phyloP scores from a whole-genome alignment of 768 basidiomycete genomes.

The Lentinula guzmanii region DNA sequence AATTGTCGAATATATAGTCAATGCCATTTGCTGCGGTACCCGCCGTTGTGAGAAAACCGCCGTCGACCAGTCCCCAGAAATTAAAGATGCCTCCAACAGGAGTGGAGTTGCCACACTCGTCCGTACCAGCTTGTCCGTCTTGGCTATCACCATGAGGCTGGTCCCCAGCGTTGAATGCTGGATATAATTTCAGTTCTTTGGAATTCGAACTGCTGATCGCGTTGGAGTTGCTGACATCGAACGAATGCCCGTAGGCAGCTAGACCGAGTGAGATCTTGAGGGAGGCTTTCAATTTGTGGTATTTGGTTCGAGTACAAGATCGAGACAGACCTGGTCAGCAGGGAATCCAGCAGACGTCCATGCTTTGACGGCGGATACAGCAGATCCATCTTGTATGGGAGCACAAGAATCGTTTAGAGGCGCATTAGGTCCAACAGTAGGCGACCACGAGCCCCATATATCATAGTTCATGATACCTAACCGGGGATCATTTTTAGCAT shows the following conservation, averaged over 20 bases:
- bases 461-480: slow-evolving; percentile 63
- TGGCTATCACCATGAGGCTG: slow-evolving; percentile 25
- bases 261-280: slow-evolving; percentile 70
- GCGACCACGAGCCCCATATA: slow-evolving; percentile 38
- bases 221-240: slow-evolving; percentile 30
- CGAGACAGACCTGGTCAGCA: slow-evolving; percentile 26
- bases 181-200: slow-evolving; percentile 34
- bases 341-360: slow-evolving; percentile 82
- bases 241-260: slow-evolving; percentile 76
- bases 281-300: background rate
- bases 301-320: background rate
- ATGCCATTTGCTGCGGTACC: slow-evolving; percentile 45
- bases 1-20: slow-evolving; percentile 53
- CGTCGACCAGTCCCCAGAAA: slow-evolving; percentile 54
- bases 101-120: slow-evolving; percentile 42
- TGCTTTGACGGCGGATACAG: slow-evolving; percentile 56
- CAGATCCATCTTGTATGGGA: slow-evolving; percentile 61
- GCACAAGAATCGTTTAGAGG: slow-evolving; percentile 74
- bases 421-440: slow-evolving; percentile 72
- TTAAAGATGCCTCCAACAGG: slow-evolving; percentile 40
- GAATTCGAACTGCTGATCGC: slow-evolving; percentile 26
- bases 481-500: background rate
- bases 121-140: slow-evolving; percentile 18
- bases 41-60: slow-evolving; percentile 44
- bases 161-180: slow-evolving; percentile 39